Evolutionary conservation across 2,329 filamentous ascomycete species (phyloP).

Genomic region (Nigrospora sphaerica): DNA sequence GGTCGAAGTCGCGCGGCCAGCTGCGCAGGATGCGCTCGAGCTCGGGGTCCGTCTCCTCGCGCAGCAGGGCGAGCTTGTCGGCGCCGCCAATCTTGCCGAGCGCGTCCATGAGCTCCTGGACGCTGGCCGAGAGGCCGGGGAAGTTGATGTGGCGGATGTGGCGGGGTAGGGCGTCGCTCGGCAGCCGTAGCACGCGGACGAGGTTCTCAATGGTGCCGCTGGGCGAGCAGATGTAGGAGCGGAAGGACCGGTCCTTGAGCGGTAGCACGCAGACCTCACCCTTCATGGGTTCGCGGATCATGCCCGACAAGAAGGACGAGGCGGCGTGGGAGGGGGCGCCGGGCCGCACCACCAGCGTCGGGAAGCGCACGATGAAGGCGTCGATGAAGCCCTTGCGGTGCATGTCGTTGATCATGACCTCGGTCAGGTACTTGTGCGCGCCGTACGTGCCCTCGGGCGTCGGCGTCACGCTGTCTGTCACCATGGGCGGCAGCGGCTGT

Average conservation of each 20-base stretch:
- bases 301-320: slow-evolving; percentile 56
- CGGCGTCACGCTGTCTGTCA: slow-evolving; percentile 43
- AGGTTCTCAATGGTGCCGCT: slow-evolving; percentile 46
- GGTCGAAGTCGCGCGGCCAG: slow-evolving; percentile 53
- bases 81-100: slow-evolving; percentile 47
- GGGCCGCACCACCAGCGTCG: slow-evolving; percentile 54
- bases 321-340: slow-evolving; percentile 54
- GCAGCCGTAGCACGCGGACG: slow-evolving; percentile 33
- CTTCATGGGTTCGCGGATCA: slow-evolving; percentile 55
- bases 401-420: slow-evolving; percentile 57
- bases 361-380: slow-evolving; percentile 51
- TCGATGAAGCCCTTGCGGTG: slow-evolving; percentile 51
- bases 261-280: slow-evolving; percentile 47
- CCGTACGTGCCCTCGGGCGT: slow-evolving; percentile 58
- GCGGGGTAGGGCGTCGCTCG: slow-evolving; percentile 30
- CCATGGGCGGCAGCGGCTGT: slow-evolving; percentile 43
- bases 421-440: slow-evolving; percentile 55
- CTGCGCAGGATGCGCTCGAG: slow-evolving; percentile 52
- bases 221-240: slow-evolving; percentile 48
- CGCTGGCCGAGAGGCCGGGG: slow-evolving; percentile 48
- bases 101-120: slow-evolving; percentile 55
- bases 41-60: slow-evolving; percentile 45
- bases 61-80: slow-evolving; percentile 43
- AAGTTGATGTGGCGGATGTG: slow-evolving; percentile 49
- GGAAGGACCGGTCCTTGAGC: slow-evolving; percentile 40